Base-by-base conservation (phyloP, 345 rosid genomes). In the Brassica rapa region DNA sequence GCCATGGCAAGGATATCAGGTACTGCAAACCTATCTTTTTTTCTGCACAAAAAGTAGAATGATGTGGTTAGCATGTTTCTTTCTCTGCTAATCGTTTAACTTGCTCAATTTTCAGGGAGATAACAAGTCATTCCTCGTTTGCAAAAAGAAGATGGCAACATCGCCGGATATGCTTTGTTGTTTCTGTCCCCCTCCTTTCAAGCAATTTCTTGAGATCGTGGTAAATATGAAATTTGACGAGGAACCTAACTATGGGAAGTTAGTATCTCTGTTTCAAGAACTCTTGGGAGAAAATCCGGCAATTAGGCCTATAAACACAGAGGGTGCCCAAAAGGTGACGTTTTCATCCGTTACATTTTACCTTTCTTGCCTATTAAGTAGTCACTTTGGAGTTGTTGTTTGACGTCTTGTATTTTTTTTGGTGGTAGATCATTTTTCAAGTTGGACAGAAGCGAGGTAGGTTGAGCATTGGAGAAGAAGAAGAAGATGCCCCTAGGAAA, bases 1-100 rank as follows among this genome's bases (percentile, higher is more conserved):
- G 82, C 99, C 99, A 6, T 95, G 99, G 99, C 99, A 95, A 82
- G 98, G 99, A 53, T 95, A 90, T 87, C 96, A 93, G 97, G 99
- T 91, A 80, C 27, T 65, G 51, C 46, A 66, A 65, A 60, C 70
- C 66, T 75, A 63, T 46, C 27, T 41, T 66, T 62, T 51, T 60
- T 19, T 19, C 21, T 19, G 21, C 21, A 19, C 21, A 19, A 19
- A 19, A 19, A 19, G 21, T 19, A 19, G 60, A 49, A 21, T 69
- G 33, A 70, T 49, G 15, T 73, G 37, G 33, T 41, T 63, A 63
- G 46, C 41, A 23, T 65, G 6, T 1, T 77, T 59, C 56, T 19
- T 71, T 35, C 64, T 75, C 63, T 70, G 73, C 75, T 77, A 72
- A 81, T 29, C 32, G 8, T 66, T 16, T 72, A 12, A 55, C 25